Evolutionary conservation across 208 protist genomes (phyloP), one percentile per base, ranked within the genome.

Genomic region (Wallacemonas sp.): DNA sequence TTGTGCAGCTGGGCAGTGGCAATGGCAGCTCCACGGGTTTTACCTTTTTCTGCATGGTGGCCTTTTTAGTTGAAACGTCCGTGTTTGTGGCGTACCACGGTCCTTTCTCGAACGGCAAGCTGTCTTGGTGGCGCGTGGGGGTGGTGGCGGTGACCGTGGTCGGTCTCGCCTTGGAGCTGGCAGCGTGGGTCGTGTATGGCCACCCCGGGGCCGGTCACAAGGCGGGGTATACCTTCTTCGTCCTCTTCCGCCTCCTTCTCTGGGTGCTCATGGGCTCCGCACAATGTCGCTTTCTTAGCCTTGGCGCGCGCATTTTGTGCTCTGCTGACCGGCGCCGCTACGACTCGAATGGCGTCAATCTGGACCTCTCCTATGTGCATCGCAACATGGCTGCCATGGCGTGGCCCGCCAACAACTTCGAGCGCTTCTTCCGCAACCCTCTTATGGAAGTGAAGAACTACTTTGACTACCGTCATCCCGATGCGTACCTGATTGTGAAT

Each of bases 391-490:
- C 97, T 45, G 96, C 94, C 12, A 99, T 98, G 96, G 96, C 95
- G 22, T 98, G 95, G 77, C 98, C 98, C 0, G 80, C 88, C 2
- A 67, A 86, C 45, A 90, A 87, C 36, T 69, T 96, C 47, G 96
- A 99, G 67, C 68, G 77, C 26, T 69, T 98, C 19, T 99, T 98
- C 72, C 83, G 98, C 28, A 99, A 99, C 66, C 76, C 80, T 12
- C 91, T 94, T 73, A 49, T 51, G 5, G 91, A 98, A 49, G 96
- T 99, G 11, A 62, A 80, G 55, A 59, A 72, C 55, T 99, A 99
- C 66, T 81, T 99, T 44, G 84, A 97, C 53, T 72, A 70, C 21
- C 84, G 88, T 24, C 96, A 92, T 55, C 73, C 85, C 3, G 46
- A 55, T 2, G 46, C 68, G 19, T 93, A 88, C 47, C 72, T 78